Conservation (phyloP, 1,284 basidiomycete species). For the Rhodofomes roseus region DNA sequence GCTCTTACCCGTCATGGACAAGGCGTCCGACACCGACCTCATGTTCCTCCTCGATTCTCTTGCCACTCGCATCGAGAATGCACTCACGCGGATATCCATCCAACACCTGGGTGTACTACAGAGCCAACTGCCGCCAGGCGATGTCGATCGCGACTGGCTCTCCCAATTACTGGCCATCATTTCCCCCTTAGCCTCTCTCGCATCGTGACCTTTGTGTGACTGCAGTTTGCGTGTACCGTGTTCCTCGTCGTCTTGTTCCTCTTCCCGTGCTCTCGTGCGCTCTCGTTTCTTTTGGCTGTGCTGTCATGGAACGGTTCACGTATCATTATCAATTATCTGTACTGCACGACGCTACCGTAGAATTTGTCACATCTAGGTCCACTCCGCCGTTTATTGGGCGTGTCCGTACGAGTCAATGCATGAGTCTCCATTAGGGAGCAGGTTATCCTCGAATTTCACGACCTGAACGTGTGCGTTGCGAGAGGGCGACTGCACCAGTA, state of each 20-base stretch:
- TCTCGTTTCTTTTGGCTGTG: not conserved
- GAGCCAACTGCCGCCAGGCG: not conserved
- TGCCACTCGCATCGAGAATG: constrained; percentile 77
- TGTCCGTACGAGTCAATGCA: not conserved
- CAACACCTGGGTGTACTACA: constrained; percentile 17
- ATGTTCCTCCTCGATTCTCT: constrained; percentile 74
- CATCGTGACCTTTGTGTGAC: not conserved
- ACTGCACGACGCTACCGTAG: not conserved
- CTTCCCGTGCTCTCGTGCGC: not conserved
- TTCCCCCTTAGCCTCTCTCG: not conserved
- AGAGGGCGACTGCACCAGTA: no score
- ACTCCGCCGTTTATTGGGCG: not conserved
- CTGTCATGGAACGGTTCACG: not conserved
- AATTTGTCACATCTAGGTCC: not conserved
- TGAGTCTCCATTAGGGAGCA: not conserved
- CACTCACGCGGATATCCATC: constrained; percentile 56
- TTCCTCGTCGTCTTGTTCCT: not conserved
- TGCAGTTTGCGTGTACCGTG: not conserved
- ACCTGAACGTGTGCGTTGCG: no score
- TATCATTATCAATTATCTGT: constrained; percentile 4
- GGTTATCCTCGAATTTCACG: not conserved
- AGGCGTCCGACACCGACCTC: constrained; percentile 75
- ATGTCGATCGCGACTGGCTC: constrained; percentile 1
- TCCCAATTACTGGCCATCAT: constrained; percentile 3
- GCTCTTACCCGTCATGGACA: constrained; percentile 73